A percentile compares a stretch with the other conserved stretches of the same genome.
phyloP scores from a whole-genome alignment of 2,329 filamentous ascomycete species.

The Chaetothyriales sp. region DNA sequence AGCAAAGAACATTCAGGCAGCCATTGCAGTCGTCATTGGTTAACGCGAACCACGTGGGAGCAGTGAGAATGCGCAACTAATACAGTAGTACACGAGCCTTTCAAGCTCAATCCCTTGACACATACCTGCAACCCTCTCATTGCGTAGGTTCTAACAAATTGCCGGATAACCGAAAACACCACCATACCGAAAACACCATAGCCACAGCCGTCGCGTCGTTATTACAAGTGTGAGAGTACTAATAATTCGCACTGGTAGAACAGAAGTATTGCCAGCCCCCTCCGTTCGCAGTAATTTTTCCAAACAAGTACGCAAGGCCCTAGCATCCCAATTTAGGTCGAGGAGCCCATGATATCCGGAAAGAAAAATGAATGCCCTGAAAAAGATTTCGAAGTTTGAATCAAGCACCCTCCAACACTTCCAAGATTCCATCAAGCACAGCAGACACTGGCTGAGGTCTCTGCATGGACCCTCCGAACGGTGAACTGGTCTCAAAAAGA shows the following conservation, averaged over 20 bases:
- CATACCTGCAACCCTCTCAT: neutral
- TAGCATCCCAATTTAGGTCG: too few species aligned
- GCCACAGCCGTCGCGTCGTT: neutral
- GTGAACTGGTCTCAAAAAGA: neutral
- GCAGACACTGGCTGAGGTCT: constrained; percentile 8
- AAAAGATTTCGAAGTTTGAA: neutral
- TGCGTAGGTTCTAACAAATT: neutral
- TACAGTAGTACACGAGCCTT: too few species aligned
- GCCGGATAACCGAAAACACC: neutral
- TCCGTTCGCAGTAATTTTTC: neutral
- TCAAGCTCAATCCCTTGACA: too few species aligned
- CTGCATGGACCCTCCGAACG: constrained; percentile 1
- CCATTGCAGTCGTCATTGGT: too few species aligned
- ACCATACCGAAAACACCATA: neutral
- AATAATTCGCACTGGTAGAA: neutral
- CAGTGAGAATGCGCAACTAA: too few species aligned
- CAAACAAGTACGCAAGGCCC: neutral
- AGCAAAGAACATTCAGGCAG: too few species aligned
- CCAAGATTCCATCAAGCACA: constrained; percentile 35
- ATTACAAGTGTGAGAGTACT: neutral
- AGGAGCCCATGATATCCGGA: too few species aligned
- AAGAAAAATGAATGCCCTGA: neutral
- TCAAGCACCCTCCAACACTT: constrained; percentile 28
- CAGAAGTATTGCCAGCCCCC: neutral
- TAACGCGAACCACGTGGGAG: too few species aligned